Evolutionary conservation across 176 grass and related monocot species (phyloP).

Genomic region (Urochloa ruziziensis): DNA sequence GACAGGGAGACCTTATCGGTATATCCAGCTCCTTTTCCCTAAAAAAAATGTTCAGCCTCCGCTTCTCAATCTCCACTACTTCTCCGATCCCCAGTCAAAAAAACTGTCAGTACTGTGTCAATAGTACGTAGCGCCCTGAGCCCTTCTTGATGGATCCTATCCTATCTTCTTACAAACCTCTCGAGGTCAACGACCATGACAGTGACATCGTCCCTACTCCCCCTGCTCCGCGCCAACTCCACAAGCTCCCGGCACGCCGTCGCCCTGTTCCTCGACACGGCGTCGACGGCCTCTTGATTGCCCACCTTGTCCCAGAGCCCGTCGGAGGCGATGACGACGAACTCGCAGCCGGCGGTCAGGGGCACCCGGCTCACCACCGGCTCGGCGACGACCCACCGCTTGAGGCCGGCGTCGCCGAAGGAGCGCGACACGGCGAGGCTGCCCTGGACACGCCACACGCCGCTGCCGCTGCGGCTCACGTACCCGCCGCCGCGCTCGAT

Average conservation of each 20-base stretch:
- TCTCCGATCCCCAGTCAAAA: not conserved
- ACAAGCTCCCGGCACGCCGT: constrained; percentile 53
- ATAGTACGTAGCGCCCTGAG: not conserved
- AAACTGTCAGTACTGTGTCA: not conserved
- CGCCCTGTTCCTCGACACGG: not conserved
- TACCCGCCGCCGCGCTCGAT: constrained; percentile 72
- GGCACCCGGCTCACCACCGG: constrained; percentile 35
- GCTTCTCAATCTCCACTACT: too few relatives aligned
- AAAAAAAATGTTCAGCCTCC: too few relatives aligned
- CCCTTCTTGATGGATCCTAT: not conserved
- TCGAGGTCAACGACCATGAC: constrained; percentile 77
- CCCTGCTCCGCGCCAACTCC: constrained; percentile 50
- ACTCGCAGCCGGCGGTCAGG: constrained; percentile 47
- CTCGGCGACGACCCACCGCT: constrained; percentile 56
- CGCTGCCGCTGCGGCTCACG: constrained; percentile 50
- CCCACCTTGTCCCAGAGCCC: constrained; percentile 85
- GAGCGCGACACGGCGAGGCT: constrained; percentile 67
- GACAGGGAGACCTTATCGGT: too few relatives aligned
- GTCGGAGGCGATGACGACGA: constrained; percentile 84
- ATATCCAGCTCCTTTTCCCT: too few relatives aligned
- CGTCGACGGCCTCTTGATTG: constrained; percentile 83
- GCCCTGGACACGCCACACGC: constrained; percentile 78
- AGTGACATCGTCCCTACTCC: constrained; percentile 76
- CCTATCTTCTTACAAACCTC: constrained; percentile 47
- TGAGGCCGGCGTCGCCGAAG: constrained; percentile 50